Conservation (phyloP, 495 filamentous ascomycete species). For the Penicillium flavigenum region DNA sequence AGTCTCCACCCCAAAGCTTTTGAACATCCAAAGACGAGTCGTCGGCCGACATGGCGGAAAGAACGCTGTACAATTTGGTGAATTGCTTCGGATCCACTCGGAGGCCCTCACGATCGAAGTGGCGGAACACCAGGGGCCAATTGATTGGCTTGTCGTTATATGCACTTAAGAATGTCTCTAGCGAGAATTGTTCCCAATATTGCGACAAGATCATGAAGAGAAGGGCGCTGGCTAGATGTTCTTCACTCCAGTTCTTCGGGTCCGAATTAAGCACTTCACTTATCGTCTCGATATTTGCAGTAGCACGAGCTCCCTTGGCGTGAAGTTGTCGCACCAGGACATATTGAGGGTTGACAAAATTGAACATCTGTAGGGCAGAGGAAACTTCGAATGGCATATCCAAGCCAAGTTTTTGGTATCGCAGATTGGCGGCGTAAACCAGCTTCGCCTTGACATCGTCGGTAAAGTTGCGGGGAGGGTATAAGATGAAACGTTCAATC, state of each 20-base stretch:
- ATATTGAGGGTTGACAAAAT: conserved; percentile 63
- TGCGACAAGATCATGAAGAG: conserved; percentile 78
- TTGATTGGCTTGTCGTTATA: conserved; percentile 61
- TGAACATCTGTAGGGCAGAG: conserved; percentile 70
- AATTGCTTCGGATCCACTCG: conserved; percentile 78
- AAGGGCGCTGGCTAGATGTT: conserved; percentile 76
- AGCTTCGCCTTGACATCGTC: conserved; percentile 69
- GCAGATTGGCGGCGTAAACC: conserved; percentile 61
- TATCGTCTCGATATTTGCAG: conserved; percentile 52
- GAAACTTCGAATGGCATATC: conserved; percentile 69
- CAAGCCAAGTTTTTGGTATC: conserved; percentile 61
- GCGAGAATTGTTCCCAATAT: conserved; percentile 64
- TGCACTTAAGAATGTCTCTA: conserved; percentile 69
- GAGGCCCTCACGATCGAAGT: conserved; percentile 79
- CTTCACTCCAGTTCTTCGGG: conserved; percentile 70
- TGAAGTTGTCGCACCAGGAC: conserved; percentile 76
- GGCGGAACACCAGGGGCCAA: conserved; percentile 78
- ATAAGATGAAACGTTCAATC: conserved; percentile 76
- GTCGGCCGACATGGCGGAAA: conserved; percentile 66
- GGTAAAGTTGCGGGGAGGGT: conserved; percentile 78
- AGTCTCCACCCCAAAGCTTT: conserved; percentile 85
- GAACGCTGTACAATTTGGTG: conserved; percentile 69
- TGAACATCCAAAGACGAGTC: conserved; percentile 69
- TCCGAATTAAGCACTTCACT: conserved; percentile 64
- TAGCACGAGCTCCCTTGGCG: conserved; percentile 63